Conservation (phyloP, 2,329 filamentous ascomycete species). For the Aspergillus sp. region DNA sequence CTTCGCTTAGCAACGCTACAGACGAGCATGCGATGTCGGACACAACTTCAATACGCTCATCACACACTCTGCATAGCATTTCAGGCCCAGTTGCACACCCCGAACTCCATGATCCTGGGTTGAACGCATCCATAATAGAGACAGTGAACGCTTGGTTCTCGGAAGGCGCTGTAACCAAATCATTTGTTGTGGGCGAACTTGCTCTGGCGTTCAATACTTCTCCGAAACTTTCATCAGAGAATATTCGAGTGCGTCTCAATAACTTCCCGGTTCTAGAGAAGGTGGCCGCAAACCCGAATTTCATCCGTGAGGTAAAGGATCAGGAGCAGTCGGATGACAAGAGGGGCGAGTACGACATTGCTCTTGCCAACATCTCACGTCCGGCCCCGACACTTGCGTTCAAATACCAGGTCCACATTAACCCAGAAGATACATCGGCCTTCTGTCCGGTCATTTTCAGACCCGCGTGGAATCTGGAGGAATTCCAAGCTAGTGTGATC, state of each 20-base stretch:
- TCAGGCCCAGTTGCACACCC: constrained; percentile 73
- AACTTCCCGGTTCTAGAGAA: constrained; percentile 87
- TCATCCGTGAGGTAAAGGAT: constrained; percentile 64
- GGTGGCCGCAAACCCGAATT: constrained; percentile 89
- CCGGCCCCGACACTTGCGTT: constrained; percentile 72
- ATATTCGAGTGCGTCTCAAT: constrained; percentile 75
- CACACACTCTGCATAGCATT: constrained; percentile 71
- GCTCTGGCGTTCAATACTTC: constrained; percentile 73
- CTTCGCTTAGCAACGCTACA: constrained; percentile 55
- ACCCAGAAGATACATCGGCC: constrained; percentile 54
- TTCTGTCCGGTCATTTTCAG: constrained; percentile 73
- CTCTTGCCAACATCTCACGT: constrained; percentile 68
- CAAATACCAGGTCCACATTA: constrained; percentile 83
- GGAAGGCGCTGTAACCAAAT: constrained; percentile 67
- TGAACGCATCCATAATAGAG: constrained; percentile 88
- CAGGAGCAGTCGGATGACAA: constrained; percentile 51
- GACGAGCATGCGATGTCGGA: constrained; percentile 74
- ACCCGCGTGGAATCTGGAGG: constrained; percentile 79
- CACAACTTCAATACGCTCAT: constrained; percentile 86
- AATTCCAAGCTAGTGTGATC: constrained; percentile 81
- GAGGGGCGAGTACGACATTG: constrained; percentile 76
- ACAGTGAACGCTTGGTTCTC: constrained; percentile 85
- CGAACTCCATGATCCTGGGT: constrained; percentile 73
- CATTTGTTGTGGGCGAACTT: constrained; percentile 81
- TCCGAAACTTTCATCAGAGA: constrained; percentile 38